Conservation (phyloP, 139 green algal species). For the Eudorina sp. region DNA sequence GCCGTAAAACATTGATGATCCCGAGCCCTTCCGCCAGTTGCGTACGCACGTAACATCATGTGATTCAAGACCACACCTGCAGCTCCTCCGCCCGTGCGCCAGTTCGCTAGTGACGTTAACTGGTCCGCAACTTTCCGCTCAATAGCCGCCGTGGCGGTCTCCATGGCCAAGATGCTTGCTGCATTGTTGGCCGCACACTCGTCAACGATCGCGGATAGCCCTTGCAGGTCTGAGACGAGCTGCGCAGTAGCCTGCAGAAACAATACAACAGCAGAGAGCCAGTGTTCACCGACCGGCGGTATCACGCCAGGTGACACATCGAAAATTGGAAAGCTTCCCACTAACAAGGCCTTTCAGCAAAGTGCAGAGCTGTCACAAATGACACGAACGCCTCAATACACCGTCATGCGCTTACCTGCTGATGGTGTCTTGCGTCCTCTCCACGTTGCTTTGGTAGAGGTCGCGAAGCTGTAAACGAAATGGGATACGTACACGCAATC, state of each 20-base stretch:
- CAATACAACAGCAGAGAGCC: no score
- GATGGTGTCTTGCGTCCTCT: neutral
- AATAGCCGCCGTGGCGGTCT: neutral
- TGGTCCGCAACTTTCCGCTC: neutral
- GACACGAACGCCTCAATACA: no score
- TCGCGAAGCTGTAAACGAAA: neutral
- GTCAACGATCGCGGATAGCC: neutral
- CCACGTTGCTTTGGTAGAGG: neutral
- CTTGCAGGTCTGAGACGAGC: neutral
- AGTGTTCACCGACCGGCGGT: no score
- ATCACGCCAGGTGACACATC: no score
- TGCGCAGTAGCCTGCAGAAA: constrained; percentile 1
- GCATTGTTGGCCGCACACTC: neutral
- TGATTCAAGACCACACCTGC: neutral
- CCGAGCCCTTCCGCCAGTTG: no score
- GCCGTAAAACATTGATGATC: no score
- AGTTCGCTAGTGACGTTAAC: neutral
- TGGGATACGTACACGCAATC: no score
- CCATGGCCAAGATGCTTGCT: neutral
- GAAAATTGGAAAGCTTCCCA: no score
- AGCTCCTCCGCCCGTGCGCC: neutral
- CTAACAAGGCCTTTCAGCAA: no score
- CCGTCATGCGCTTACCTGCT: constrained; percentile 29
- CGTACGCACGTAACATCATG: no score
- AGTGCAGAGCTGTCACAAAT: no score